phyloP scores from a whole-genome alignment of 2,329 filamentous ascomycete genomes.

The Xylaria arbuscula region DNA sequence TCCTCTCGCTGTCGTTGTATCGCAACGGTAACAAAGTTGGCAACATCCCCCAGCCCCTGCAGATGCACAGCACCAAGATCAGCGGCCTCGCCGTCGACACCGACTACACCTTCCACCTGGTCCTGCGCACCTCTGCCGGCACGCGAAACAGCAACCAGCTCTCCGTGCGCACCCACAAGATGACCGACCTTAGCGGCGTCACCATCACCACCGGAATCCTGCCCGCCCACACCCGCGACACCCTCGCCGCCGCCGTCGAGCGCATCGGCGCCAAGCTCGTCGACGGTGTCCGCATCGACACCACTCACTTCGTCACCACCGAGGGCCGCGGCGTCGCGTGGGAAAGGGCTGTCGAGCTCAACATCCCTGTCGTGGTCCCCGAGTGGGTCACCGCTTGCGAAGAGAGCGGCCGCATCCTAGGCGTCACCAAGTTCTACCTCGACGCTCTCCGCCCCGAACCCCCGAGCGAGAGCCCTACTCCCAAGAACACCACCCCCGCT shows the following conservation, averaged over 20 bases:
- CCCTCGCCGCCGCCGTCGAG: constrained; percentile 78
- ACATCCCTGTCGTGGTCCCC: constrained; percentile 94
- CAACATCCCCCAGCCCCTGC: constrained; percentile 86
- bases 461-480: constrained; percentile 49
- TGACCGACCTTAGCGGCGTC: constrained; percentile 93
- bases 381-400: constrained; percentile 99
- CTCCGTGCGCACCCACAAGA: constrained; percentile 92
- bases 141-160: constrained; percentile 87
- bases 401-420: constrained; percentile 88
- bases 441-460: constrained; percentile 73
- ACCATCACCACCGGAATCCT: constrained; percentile 93
- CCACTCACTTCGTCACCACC: constrained; percentile 97
- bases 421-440: constrained; percentile 95
- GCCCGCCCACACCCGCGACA: constrained; percentile 77
- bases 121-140: constrained; percentile 89
- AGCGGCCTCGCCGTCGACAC: constrained; percentile 95
- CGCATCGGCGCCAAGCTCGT: constrained; percentile 93
- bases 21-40: constrained; percentile 97
- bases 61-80: constrained; percentile 96
- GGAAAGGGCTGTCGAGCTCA: constrained; percentile 98
- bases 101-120: constrained; percentile 93
- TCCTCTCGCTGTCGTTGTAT: constrained; percentile 89
- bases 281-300: constrained; percentile 92
- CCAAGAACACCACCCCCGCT: constrained; percentile 46
- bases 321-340: constrained; percentile 89